phyloP scores from a whole-genome alignment of 768 basidiomycete species.

The Boletus coccyginus region DNA sequence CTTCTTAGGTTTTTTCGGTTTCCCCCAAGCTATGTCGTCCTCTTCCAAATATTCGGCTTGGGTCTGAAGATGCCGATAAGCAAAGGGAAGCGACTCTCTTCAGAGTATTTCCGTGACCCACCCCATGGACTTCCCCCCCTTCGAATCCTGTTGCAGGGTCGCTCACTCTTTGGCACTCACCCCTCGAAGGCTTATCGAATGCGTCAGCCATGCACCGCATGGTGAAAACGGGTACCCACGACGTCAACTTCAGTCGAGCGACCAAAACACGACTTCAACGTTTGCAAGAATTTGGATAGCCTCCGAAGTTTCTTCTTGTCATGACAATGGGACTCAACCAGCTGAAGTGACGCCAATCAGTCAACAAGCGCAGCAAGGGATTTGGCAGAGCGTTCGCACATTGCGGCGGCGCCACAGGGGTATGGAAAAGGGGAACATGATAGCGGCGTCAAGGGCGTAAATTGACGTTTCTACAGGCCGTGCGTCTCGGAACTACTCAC shows the following conservation, averaged over 20 bases:
- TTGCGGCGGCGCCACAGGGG: neutral
- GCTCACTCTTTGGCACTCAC: slow-evolving; percentile 7
- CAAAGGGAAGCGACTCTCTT: neutral
- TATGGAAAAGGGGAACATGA: slow-evolving; percentile 5
- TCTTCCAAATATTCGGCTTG: slow-evolving; percentile 27
- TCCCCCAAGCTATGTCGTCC: slow-evolving; percentile 29
- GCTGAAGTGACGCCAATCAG: slow-evolving; percentile 6
- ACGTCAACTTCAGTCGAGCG: slow-evolving; percentile 4
- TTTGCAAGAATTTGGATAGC: slow-evolving; percentile 3
- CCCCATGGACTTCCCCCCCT: slow-evolving; percentile 19
- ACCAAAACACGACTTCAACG: slow-evolving; percentile 23
- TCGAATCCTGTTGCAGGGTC: slow-evolving; percentile 17
- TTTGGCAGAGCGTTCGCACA: neutral
- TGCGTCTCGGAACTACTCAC: neutral
- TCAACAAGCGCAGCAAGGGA: neutral
- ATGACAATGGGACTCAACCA: neutral
- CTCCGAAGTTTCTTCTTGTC: slow-evolving; percentile 8
- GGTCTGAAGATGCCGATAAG: slow-evolving; percentile 4
- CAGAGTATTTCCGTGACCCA: slow-evolving; percentile 1
- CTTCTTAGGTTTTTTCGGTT: slow-evolving; percentile 9
- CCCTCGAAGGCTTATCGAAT: slow-evolving; percentile 14
- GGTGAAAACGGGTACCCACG: slow-evolving; percentile 10
- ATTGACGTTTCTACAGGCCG: neutral
- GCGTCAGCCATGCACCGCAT: neutral
- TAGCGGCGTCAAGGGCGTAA: slow-evolving; percentile 4